These are phyloP conservation scores for Globisporangium paroecandrum DNA, from an alignment of 352 stramenopile species.

Conservation along the genomic window DNA sequence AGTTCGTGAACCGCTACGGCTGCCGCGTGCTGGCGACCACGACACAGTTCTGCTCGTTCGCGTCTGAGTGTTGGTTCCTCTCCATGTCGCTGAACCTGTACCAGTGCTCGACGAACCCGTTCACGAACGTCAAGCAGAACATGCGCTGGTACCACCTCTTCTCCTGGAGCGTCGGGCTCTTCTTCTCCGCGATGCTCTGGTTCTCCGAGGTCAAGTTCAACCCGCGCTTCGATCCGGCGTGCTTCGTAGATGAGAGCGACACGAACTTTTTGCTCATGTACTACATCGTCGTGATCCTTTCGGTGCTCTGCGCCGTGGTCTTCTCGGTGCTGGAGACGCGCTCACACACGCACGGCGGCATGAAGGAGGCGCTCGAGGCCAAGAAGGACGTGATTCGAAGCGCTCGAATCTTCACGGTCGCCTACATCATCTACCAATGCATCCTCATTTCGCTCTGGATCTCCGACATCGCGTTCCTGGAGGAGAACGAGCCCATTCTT, in stretches of 20 bases:
- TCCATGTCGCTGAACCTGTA: slow-evolving; percentile 85
- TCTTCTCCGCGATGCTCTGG: slow-evolving; percentile 60
- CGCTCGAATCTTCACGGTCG: slow-evolving; percentile 74
- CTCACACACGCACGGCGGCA: slow-evolving; percentile 67
- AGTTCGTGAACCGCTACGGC: slow-evolving; percentile 40
- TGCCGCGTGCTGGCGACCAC: slow-evolving; percentile 57
- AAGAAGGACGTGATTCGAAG: slow-evolving; percentile 82
- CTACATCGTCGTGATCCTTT: slow-evolving; percentile 73
- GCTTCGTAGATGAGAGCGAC: slow-evolving; percentile 74
- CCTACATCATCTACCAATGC: slow-evolving; percentile 82
- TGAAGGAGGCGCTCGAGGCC: slow-evolving; percentile 70
- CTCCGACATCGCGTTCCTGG: slow-evolving; percentile 49
- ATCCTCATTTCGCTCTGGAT: slow-evolving; percentile 81
- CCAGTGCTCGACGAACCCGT: slow-evolving; percentile 83
- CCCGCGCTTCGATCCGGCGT: slow-evolving; percentile 41
- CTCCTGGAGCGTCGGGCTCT: slow-evolving; percentile 54
- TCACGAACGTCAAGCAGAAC: slow-evolving; percentile 79
- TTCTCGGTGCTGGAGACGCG: slow-evolving; percentile 71
- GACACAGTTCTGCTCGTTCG: slow-evolving; percentile 74
- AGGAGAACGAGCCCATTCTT: slow-evolving; percentile 25
- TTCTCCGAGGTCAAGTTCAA: slow-evolving; percentile 50
- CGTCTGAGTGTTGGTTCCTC: slow-evolving; percentile 87
- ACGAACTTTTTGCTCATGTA: slow-evolving; percentile 64
- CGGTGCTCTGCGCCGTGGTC: slow-evolving; percentile 53
- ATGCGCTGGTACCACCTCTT: slow-evolving; percentile 72